A percentile compares a stretch with the other conserved stretches of the same genome.
phyloP scores from a whole-genome alignment of 2,329 filamentous ascomycete genomes.

The Beauveria medogensis region DNA sequence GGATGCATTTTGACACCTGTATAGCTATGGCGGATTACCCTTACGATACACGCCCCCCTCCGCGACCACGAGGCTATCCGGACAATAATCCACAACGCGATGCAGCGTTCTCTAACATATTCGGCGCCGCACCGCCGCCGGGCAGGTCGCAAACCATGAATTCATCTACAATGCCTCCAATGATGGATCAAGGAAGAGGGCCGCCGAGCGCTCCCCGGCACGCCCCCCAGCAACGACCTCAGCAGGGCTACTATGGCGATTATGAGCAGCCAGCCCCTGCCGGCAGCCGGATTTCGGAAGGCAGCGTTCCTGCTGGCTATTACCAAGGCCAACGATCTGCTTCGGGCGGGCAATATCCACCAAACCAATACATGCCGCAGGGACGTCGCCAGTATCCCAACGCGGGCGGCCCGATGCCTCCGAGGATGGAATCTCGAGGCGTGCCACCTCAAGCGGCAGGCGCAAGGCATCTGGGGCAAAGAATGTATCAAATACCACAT shows the following conservation, averaged over 20 bases:
- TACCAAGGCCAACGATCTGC: slow-evolving; percentile 45
- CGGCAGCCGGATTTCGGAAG: slow-evolving; percentile 29
- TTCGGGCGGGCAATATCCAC: slow-evolving; percentile 35
- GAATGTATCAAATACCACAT: slow-evolving; percentile 55
- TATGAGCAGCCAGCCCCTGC: slow-evolving; percentile 20
- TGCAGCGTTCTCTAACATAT: slow-evolving; percentile 93
- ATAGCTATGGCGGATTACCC: slow-evolving; percentile 51
- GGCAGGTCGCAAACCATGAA: slow-evolving; percentile 96
- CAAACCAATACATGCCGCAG: slow-evolving; percentile 40
- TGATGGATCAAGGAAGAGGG: slow-evolving; percentile 46
- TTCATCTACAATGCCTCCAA: slow-evolving; percentile 53
- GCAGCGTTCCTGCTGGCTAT: slow-evolving; percentile 42
- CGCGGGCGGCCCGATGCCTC: slow-evolving; percentile 41
- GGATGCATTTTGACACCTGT: not conserved
- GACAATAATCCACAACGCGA: slow-evolving; percentile 66
- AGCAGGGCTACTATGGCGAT: slow-evolving; percentile 27
- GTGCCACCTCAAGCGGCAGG: slow-evolving; percentile 34
- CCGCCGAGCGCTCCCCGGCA: slow-evolving; percentile 48
- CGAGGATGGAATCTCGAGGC: slow-evolving; percentile 57
- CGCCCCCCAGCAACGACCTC: slow-evolving; percentile 50
- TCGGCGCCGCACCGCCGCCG: slow-evolving; percentile 75
- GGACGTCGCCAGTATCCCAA: slow-evolving; percentile 40
- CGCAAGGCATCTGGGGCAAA: slow-evolving; percentile 40
- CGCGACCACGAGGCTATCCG: slow-evolving; percentile 40
- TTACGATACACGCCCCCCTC: slow-evolving; percentile 40